A percentile compares a stretch with the other conserved stretches of the same genome.
phyloP scores from a whole-genome alignment of 1,284 basidiomycete species.

The Naganishia liquefaciens region DNA sequence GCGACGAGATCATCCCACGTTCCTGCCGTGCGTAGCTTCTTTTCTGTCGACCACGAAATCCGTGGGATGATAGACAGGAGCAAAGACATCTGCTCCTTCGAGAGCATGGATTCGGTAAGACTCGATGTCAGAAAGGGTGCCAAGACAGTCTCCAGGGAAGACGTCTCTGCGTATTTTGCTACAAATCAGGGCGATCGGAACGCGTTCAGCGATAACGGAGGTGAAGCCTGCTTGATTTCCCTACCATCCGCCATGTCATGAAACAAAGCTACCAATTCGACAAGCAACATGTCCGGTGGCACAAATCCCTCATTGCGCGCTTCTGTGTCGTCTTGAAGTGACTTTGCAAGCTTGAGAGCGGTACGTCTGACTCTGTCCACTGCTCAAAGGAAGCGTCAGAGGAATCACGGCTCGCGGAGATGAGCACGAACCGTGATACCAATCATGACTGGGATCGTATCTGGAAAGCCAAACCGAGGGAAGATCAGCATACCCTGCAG shows the following conservation, averaged over 20 bases:
- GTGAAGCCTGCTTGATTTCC: neutral
- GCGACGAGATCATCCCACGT: conserved; percentile 55
- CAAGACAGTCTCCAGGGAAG: conserved; percentile 38
- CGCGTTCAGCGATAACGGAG: neutral
- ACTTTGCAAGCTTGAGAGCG: conserved; percentile 67
- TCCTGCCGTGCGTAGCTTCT: conserved; percentile 62
- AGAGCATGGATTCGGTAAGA: conserved; percentile 4
- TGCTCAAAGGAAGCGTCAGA: conserved; percentile 44
- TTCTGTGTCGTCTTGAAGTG: conserved; percentile 44
- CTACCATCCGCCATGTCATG: conserved; percentile 66
- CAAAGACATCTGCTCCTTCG: conserved; percentile 33
- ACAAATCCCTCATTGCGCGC: conserved; percentile 42
- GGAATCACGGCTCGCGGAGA: conserved; percentile 16
- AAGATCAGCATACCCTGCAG: neutral
- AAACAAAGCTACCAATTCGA: conserved; percentile 80
- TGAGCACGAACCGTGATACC: conserved; percentile 68
- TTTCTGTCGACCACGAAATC: conserved; percentile 85
- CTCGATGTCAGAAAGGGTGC: conserved; percentile 37
- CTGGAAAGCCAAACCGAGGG: conserved; percentile 22
- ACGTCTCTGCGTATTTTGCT: conserved; percentile 46
- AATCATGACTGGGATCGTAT: conserved; percentile 89
- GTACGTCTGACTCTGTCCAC: conserved; percentile 79
- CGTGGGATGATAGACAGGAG: conserved; percentile 68
- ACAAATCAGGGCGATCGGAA: neutral
- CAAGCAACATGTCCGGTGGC: conserved; percentile 64